Evolutionary conservation across 352 stramenopile genomes (phyloP), one percentile per base, ranked within the genome.

Genomic region (Globisporangium parvum): DNA sequence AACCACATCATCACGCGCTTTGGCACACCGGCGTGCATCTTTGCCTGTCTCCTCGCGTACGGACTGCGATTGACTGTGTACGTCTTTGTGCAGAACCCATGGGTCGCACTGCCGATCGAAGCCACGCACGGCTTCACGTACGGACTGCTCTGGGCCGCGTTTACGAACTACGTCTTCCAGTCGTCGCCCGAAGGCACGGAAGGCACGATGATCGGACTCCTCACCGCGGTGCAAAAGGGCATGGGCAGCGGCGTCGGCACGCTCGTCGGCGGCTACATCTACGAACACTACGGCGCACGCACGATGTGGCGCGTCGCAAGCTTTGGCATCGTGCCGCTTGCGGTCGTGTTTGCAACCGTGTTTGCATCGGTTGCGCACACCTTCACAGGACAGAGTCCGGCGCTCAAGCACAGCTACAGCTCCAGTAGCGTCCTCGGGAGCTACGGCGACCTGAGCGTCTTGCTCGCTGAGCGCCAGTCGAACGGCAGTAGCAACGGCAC

Each of bases 91-190:
- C 57, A 73, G 23, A 85, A 86, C 59, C 71, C 80, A 53, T 91
- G 80, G 80, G 45, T 66, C 46, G 73, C 68, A 45, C 59, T 91
- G 47, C 80, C 80, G 5, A 71, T 88, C 39, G 80, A 91, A 54
- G 57, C 62, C 17, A 66, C 88, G 61, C 80, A 91, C 55, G 80
- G 80, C 28, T 67, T 83, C 60, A 89, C 80, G 26, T 91, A 80
- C 54, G 78, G 78, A 2, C 54, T 91, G 28, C 66, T 83, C 20
- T 91, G 80, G 80, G 80, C 80, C 17, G 76, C 78, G 26, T 84
- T 84, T 65, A 88, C 80, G 55, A 85, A 91, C 64, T 91, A 91
- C 65, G 63, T 88, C 1, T 91, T 87, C 61, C 63, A 77, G 52
- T 73, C 76, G 18, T 81, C 80, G 6, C 72, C 77, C 6, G 60